phyloP scores from a whole-genome alignment of 2,329 filamentous ascomycete genomes.

The Harringtonia aguacate region DNA sequence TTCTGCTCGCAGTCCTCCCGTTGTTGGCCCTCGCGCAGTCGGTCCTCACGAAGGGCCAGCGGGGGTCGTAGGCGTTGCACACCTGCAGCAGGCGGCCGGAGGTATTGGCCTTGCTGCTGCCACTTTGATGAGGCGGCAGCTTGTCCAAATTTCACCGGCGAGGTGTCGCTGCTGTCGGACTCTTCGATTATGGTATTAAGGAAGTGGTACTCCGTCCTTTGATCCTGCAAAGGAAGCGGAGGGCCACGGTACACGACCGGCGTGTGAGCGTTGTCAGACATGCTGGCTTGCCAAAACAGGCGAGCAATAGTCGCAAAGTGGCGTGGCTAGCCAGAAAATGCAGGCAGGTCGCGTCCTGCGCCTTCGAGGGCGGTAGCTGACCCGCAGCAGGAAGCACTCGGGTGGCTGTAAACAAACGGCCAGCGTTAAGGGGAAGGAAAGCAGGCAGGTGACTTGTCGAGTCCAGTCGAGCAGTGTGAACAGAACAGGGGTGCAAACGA shows the following conservation, averaged over 20 bases:
- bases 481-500: neutral
- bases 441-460: slow-evolving; percentile 13
- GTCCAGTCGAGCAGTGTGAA: slow-evolving; percentile 9
- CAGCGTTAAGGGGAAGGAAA: neutral
- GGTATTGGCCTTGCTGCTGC: neutral
- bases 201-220: slow-evolving; percentile 33
- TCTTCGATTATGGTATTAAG: slow-evolving; percentile 59
- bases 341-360: neutral
- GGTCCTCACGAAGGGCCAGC: slow-evolving; percentile 30
- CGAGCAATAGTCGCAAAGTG: neutral
- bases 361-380: neutral
- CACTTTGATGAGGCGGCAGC: neutral
- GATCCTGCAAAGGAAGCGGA: slow-evolving; percentile 44
- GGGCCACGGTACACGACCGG: slow-evolving; percentile 29
- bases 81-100: neutral
- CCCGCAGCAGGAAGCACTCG: neutral
- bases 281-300: slow-evolving; percentile 23
- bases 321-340: neutral
- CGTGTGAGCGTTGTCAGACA: slow-evolving; percentile 34
- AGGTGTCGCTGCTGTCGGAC: slow-evolving; percentile 8
- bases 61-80: neutral
- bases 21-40: slow-evolving; percentile 3
- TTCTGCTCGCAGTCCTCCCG: slow-evolving; percentile 28
- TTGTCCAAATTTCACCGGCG: slow-evolving; percentile 1
- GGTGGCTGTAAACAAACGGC: neutral